These are phyloP conservation scores for Proliferodiscus dingleyae DNA, from an alignment of 2,329 filamentous ascomycete species.

Conservation along the genomic window DNA sequence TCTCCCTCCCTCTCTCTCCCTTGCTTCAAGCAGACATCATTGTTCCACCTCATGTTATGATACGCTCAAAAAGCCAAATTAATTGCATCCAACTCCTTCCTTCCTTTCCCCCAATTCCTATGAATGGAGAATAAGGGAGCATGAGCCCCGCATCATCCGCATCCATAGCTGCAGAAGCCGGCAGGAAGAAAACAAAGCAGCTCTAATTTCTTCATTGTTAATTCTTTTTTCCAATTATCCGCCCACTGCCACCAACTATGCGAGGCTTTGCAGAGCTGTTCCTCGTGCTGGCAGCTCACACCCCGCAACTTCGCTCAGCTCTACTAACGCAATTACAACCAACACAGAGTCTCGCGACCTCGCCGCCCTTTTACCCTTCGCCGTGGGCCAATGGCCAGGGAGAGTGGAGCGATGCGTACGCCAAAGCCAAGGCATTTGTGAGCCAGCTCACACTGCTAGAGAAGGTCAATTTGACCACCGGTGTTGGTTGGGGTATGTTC, in stretches of 20 bases:
- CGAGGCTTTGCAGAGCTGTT: background rate
- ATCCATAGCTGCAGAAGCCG: too few species aligned
- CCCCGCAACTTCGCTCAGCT: background rate
- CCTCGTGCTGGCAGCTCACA: background rate
- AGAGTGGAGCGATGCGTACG: constrained; percentile 65
- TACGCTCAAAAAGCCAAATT: background rate
- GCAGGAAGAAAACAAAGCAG: background rate
- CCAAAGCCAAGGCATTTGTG: constrained; percentile 63
- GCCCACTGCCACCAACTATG: background rate
- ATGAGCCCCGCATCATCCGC: too few species aligned
- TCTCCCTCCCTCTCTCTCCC: background rate
- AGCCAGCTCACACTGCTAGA: constrained; percentile 72
- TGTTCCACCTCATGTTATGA: background rate
- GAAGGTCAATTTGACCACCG: constrained; percentile 92
- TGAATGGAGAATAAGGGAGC: too few species aligned
- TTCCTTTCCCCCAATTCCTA: too few species aligned
- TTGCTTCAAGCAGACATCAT: background rate
- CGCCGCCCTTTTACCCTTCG: constrained; percentile 30
- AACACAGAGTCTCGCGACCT: background rate
- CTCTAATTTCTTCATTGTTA: background rate
- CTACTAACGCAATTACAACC: too few species aligned
- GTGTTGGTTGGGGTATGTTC: constrained; percentile 43
- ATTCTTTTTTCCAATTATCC: background rate
- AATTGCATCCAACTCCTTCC: too few species aligned
- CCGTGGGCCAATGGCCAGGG: constrained; percentile 27